These are phyloP conservation scores for Bacterosira constricta DNA, from an alignment of 108 stramenopile genomes.

Conservation along the genomic window DNA sequence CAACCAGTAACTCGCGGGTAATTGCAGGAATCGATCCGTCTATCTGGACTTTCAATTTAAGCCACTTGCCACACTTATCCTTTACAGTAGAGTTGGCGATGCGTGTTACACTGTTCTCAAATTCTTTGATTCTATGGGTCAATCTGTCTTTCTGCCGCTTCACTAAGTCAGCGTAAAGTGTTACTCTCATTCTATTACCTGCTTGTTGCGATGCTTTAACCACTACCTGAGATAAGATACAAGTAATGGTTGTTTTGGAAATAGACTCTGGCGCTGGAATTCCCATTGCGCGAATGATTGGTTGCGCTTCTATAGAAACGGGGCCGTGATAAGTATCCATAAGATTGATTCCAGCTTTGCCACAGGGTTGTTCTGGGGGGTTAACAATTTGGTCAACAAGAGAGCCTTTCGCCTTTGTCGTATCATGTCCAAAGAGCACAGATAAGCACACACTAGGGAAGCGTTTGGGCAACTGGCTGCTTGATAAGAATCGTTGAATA, in stretches of 20 bases:
- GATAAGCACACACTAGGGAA: too few species aligned
- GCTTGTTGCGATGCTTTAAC: too few species aligned
- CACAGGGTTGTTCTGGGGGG: not conserved
- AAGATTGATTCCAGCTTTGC: not conserved
- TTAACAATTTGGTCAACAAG: too few species aligned
- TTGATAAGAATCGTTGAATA: not conserved
- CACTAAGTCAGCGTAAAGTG: too few species aligned
- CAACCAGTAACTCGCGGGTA: constrained; percentile 4
- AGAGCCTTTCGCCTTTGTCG: too few species aligned
- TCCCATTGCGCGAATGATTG: too few species aligned
- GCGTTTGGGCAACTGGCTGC: too few species aligned
- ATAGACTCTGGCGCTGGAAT: too few species aligned
- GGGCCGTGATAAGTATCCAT: not conserved
- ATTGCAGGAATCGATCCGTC: not conserved
- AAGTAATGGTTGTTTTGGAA: too few species aligned
- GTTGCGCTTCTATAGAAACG: not conserved
- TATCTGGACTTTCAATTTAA: constrained; percentile 2
- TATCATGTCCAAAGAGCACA: too few species aligned
- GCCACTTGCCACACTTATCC: constrained; percentile 6
- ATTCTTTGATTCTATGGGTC: not conserved
- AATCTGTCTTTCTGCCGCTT: not conserved
- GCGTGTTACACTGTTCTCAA: not conserved
- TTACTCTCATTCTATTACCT: too few species aligned
- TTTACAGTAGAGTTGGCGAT: not conserved
- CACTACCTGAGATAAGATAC: too few species aligned